Percentiles rank a stretch among this genome's conserved stretches.
phyloP scores from a whole-genome alignment of 2,329 filamentous ascomycete genomes.

The Pseudopyrenochaeta lycopersici region DNA sequence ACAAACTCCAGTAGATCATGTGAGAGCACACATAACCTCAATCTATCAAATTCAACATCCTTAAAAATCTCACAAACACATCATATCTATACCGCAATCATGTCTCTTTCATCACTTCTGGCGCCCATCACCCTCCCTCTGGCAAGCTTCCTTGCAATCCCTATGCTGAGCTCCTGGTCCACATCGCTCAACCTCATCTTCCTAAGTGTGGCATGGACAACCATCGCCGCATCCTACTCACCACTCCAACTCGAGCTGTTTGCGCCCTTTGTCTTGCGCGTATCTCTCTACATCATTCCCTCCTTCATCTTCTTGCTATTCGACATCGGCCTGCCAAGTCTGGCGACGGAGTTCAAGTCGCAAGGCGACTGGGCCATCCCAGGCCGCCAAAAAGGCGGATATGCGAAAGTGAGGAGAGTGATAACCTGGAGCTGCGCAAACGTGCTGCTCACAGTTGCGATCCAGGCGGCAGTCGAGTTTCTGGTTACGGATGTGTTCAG shows the following conservation, averaged over 20 bases:
- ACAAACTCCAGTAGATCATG: background rate
- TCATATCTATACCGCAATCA: slow-evolving; percentile 13
- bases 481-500: slow-evolving; percentile 63
- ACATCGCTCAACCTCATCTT: slow-evolving; percentile 86
- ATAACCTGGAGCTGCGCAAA: slow-evolving; percentile 65
- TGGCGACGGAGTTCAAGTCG: slow-evolving; percentile 74
- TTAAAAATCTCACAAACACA: background rate
- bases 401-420: slow-evolving; percentile 58
- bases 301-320: slow-evolving; percentile 77
- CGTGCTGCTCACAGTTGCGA: slow-evolving; percentile 59
- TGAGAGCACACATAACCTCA: background rate
- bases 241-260: slow-evolving; percentile 78
- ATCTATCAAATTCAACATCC: background rate
- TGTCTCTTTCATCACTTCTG: slow-evolving; percentile 42
- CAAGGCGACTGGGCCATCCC: slow-evolving; percentile 65
- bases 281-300: slow-evolving; percentile 76
- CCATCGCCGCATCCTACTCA: slow-evolving; percentile 79
- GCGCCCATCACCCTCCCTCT: slow-evolving; percentile 51
- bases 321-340: slow-evolving; percentile 74
- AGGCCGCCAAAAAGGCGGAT: slow-evolving; percentile 47
- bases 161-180: slow-evolving; percentile 76
- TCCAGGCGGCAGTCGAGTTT: slow-evolving; percentile 66
- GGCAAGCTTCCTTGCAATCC: slow-evolving; percentile 74
- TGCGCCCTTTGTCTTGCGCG: slow-evolving; percentile 72
- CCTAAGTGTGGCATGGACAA: slow-evolving; percentile 91